Base-by-base conservation (phyloP, 176 grass and related monocot species). In the Eleusine indica region DNA sequence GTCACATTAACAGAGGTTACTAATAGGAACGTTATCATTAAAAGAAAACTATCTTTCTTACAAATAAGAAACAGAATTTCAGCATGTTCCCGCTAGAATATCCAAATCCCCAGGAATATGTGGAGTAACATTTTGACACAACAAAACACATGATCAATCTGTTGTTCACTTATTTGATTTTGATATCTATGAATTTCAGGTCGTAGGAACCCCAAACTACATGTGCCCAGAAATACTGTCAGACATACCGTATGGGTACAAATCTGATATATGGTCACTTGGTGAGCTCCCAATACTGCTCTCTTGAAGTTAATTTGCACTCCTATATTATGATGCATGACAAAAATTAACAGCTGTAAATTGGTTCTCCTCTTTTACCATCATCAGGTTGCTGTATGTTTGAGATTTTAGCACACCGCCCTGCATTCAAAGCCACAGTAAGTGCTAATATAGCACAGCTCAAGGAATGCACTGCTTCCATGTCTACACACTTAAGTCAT, bases 331-430 rank as follows among this genome's bases (percentile, higher is more conserved):
- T 75, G 39, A 56, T 56, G 70, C 21, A 44, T 74, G 18, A 4
- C 21, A 68, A 43, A 43, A 90, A 38, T 83, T 62, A 83, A 28
- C 32, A 69, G 6, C 68, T 83, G 42, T 44, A 21, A 10, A 70
- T 74, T 76, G 25, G 13, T 67, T 61, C 9, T 63, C 44, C 28
- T 86, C 16, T 68, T 86, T 63, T 75, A 14, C 79, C 38, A 21
- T 60, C 22, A 64, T 71, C 89, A 97, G 94, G 94, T 86, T 97
- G 94, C 76, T 97, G 94, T 82, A 97, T 97, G 91, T 97, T 97
- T 83, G 91, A 97, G 89, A 97, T 97, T 77, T 85, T 91, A 81
- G 94, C 94, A 73, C 94, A 97, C 75, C 94, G 89, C 4, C 66
- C 94, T 60, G 88, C 94, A 6, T 97, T 89, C 88, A 89, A 86